phyloP scores from a whole-genome alignment of 305 asterid genomes.

The Lippia alba region DNA sequence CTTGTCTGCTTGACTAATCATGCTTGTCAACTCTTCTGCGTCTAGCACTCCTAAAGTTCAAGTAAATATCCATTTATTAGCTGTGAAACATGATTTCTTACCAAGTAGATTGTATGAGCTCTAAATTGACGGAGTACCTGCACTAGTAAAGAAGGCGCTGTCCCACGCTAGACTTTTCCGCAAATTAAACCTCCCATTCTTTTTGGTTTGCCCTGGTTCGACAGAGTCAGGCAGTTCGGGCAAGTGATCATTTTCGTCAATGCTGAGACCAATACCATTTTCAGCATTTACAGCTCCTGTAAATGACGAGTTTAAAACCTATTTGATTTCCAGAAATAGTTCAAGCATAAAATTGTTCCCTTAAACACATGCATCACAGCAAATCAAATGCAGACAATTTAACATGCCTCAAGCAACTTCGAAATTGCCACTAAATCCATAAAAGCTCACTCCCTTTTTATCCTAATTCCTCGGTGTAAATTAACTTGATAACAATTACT shows the following conservation, averaged over 20 bases:
- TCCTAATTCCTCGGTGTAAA: neutral
- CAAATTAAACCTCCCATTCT: constrained; percentile 73
- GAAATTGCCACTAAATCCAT: neutral
- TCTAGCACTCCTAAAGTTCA: constrained; percentile 79
- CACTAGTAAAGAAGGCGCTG: constrained; percentile 91
- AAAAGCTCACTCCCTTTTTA: neutral
- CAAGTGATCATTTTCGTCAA: constrained; percentile 40
- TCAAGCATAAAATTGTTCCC: constrained; percentile 30
- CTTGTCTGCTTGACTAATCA: constrained; percentile 66
- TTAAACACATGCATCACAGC: neutral
- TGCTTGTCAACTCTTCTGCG: constrained; percentile 80
- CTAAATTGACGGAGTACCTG: constrained; percentile 57
- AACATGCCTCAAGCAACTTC: neutral
- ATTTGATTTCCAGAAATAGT: constrained; percentile 41
- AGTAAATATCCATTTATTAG: constrained; percentile 16
- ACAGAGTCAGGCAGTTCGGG: constrained; percentile 59
- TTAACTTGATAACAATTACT: neutral
- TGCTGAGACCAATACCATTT: constrained; percentile 32
- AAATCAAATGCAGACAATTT: constrained; percentile 19
- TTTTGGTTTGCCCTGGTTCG: constrained; percentile 54
- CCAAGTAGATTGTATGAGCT: neutral
- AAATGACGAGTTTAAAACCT: constrained; percentile 31
- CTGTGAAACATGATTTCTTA: neutral
- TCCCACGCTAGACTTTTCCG: constrained; percentile 99
- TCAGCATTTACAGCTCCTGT: constrained; percentile 41